Evolutionary conservation across 108 stramenopile species (phyloP).

Genomic region (Fistulifera solaris): DNA sequence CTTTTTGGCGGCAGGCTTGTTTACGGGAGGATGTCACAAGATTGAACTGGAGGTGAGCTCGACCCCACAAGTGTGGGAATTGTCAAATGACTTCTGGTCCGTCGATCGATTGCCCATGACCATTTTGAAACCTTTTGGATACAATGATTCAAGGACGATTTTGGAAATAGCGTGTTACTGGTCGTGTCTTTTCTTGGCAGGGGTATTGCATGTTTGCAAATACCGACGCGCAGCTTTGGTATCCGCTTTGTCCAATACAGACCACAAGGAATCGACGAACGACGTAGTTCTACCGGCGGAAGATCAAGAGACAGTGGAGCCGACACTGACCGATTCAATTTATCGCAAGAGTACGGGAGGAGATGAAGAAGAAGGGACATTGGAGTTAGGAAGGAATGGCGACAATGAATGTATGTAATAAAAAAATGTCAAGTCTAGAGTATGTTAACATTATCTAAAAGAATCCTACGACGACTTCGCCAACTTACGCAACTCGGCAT

Average conservation of each 20-base stretch:
- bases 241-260: no score
- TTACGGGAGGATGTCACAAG: constrained; percentile 58
- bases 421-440: no score
- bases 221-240: neutral
- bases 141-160: constrained; percentile 54
- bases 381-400: no score
- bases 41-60: constrained; percentile 55
- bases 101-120: constrained; percentile 62
- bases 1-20: constrained; percentile 59
- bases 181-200: constrained; percentile 40
- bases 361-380: no score
- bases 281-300: no score
- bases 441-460: no score
- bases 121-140: constrained; percentile 73
- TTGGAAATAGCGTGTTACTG: constrained; percentile 57
- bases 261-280: no score
- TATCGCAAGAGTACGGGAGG: no score
- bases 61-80: constrained; percentile 42
- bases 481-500: constrained; percentile 25
- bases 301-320: no score
- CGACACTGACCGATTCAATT: no score
- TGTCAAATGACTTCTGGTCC: constrained; percentile 40
- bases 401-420: no score
- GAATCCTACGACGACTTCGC: neutral
- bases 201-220: constrained; percentile 45